Evolutionary conservation across 163 green algal species (phyloP), one percentile per base, ranked within the genome.

Genomic region (Scenedesmus sp.): DNA sequence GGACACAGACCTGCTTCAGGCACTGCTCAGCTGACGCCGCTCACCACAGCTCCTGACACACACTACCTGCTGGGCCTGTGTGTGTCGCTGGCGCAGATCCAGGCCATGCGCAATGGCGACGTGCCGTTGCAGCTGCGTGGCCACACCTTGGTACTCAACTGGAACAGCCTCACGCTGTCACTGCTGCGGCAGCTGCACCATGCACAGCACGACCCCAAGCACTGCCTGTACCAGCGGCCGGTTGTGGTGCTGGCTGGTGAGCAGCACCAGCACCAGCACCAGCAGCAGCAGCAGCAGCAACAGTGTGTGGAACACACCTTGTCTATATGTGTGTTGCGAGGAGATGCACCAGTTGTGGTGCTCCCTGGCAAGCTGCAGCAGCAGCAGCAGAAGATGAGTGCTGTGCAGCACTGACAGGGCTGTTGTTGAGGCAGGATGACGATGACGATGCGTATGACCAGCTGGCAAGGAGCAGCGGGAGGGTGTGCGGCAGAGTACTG

Each of bases 181-280:
- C 46, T 92, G 65, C 88, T 92, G 33, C 76, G 70, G 43, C 88
- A 92, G 68, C 46, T 92, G 10, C 37, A 35, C 61, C 81, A 86
- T 42, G 88, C 88, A 4, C 88, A 88, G 59, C 18, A 49, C 43
- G 70, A 92, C 82, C 79, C 56, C 42, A 51, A 78, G 76, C 76
- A 91, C 87, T 51, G 51, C 22, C 87, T 92, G 68, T 83, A 85
- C 81, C 56, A 86, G 44, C 59, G 59, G 33, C 88, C 88, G 42
- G 81, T 92, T 15, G 88, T 92, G 81, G 59, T 92, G 65, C 88
- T 92, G 37, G 88, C 88, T 42, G 53, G 61, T 56, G 68, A 89
- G 43, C 81, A 40, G 30, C 65, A 76, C 30, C 81, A 70, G 61
- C 59, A 76, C 30, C 81, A 70, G 61, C 59, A 46, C n/a, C 82